A percentile compares a stretch with the other conserved stretches of the same genome.
Conservation (phyloP, 2,329 filamentous ascomycete genomes). For the Phymatotrichopsis omnivora region DNA sequence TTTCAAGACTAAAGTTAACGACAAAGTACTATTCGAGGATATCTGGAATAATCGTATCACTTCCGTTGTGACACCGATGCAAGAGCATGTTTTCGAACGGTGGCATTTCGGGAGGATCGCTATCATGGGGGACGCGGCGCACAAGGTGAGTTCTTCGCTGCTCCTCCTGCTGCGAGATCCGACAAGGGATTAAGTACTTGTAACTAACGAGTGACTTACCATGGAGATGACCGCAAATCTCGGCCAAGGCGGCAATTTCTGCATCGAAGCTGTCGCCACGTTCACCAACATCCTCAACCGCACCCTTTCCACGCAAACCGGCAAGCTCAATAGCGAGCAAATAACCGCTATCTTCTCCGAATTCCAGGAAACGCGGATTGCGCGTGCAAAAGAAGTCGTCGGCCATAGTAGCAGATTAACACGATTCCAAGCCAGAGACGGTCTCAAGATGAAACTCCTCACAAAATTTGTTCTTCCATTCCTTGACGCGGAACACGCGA, state of each 20-base stretch:
- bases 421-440: constrained; percentile 9
- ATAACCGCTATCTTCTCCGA: background rate
- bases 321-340: constrained; percentile 2
- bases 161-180: constrained; percentile 15
- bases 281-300: constrained; percentile 34
- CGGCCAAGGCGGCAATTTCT: constrained; percentile 38
- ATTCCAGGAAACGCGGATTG: constrained; percentile 1
- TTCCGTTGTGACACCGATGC: constrained; percentile 31
- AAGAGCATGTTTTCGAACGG: constrained; percentile 36
- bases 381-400: background rate
- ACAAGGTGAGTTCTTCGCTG: too few relatives aligned
- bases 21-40: too few relatives aligned
- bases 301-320: constrained; percentile 3
- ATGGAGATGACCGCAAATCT: constrained; percentile 34
- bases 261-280: constrained; percentile 37
- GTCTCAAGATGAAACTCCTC: background rate
- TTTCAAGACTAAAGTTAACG: too few relatives aligned
- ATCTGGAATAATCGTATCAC: constrained; percentile 32
- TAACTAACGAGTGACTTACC: background rate
- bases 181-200: background rate
- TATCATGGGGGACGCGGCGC: constrained; percentile 38
- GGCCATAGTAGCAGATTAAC: background rate
- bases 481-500: background rate
- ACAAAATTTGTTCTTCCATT: background rate
- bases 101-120: constrained; percentile 38